Evolutionary conservation across 306 rosid genomes (phyloP).

Genomic region (Castanea mollissima): DNA sequence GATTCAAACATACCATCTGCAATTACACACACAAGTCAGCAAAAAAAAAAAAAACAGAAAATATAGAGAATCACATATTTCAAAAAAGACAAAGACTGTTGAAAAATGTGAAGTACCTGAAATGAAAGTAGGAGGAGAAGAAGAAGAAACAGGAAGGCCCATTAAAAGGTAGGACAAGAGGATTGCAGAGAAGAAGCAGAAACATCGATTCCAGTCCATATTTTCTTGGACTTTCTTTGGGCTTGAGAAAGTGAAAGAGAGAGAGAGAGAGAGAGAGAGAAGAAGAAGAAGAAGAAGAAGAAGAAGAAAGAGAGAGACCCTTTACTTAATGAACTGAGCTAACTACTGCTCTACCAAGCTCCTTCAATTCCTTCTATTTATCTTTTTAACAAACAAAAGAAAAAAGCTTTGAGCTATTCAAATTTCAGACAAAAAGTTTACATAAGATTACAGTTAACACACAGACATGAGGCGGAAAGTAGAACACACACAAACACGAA

Average conservation of each 20-base stretch:
- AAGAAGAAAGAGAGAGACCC: no score
- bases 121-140: constrained; percentile 44
- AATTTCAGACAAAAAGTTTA: no score
- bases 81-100: background rate
- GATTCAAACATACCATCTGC: constrained; percentile 56
- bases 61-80: background rate
- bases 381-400: background rate
- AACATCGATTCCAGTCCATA: constrained; percentile 46
- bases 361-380: background rate
- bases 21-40: constrained; percentile 9
- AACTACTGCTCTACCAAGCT: background rate
- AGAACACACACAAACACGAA: background rate
- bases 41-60: background rate
- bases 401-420: no score
- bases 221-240: constrained; percentile 11
- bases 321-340: background rate
- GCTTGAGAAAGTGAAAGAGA: background rate
- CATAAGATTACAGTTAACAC: no score
- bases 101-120: constrained; percentile 36
- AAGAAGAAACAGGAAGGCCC: constrained; percentile 42
- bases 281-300: no score
- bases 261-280: no score
- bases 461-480: background rate
- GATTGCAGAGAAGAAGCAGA: constrained; percentile 30
- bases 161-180: constrained; percentile 36